Conservation (phyloP, 257 asterid species). For the Gentiana straminea region DNA sequence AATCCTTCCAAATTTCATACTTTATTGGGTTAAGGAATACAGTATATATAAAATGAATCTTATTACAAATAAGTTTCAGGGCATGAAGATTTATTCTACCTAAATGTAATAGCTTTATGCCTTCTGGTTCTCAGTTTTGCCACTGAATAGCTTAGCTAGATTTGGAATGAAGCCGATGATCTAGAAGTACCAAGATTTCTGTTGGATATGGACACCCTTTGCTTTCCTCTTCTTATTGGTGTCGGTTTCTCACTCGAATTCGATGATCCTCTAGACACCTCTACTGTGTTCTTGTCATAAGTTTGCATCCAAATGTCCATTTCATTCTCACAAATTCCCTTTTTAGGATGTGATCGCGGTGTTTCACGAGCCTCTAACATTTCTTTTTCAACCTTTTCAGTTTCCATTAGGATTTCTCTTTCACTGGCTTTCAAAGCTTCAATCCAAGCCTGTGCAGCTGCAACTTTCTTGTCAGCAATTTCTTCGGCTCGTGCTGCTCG, state of each 20-base stretch:
- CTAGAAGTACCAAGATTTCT: too few relatives aligned
- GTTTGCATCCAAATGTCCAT: slow-evolving; percentile 35
- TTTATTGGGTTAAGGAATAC: too few relatives aligned
- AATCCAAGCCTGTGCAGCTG: slow-evolving; percentile 84
- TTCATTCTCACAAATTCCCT: slow-evolving; percentile 27
- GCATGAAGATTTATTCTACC: too few relatives aligned
- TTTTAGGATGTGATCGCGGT: slow-evolving; percentile 23
- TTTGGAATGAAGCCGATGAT: too few relatives aligned
- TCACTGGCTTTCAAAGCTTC: slow-evolving; percentile 80
- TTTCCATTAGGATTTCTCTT: slow-evolving; percentile 46
- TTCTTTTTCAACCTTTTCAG: slow-evolving; percentile 43
- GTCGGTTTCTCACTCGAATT: slow-evolving; percentile 31
- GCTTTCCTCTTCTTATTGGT: too few relatives aligned
- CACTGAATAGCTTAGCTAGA: too few relatives aligned
- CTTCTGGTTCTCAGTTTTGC: too few relatives aligned
- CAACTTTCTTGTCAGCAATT: slow-evolving; percentile 75
- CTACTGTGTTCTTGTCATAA: slow-evolving; percentile 17
- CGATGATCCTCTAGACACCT: slow-evolving; percentile 20
- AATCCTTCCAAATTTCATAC: too few relatives aligned
- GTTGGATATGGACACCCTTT: too few relatives aligned
- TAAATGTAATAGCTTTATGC: too few relatives aligned
- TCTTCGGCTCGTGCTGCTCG: slow-evolving; percentile 60
- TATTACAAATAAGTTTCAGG: too few relatives aligned
- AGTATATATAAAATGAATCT: too few relatives aligned
- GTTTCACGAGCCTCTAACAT: slow-evolving; percentile 31